phyloP scores from a whole-genome alignment of 345 rosid species.

The Gossypium longicalyx region DNA sequence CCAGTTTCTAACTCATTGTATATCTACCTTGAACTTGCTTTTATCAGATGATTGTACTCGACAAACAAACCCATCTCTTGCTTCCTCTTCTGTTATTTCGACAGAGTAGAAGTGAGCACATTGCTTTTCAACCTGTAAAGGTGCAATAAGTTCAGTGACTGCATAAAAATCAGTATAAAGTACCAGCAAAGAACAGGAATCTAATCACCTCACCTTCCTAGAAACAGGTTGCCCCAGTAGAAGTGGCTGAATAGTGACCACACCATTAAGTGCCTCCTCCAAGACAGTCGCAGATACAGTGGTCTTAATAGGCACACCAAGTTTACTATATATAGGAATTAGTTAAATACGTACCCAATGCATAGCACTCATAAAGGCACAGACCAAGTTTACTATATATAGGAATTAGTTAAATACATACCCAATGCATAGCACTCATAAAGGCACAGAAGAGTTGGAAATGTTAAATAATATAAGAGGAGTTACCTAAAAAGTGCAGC shows the following conservation, averaged over 20 bases:
- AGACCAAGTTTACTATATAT: constrained; percentile 73
- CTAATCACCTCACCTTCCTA: constrained; percentile 52
- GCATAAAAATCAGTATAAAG: constrained; percentile 11
- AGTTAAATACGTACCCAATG: constrained; percentile 6
- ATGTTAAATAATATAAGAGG: background rate
- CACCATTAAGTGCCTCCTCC: constrained; percentile 95
- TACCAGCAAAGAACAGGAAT: constrained; percentile 18
- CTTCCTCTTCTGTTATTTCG: constrained; percentile 84
- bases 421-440: background rate
- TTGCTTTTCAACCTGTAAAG: constrained; percentile 92
- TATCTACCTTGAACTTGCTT: constrained; percentile 94
- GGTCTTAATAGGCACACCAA: constrained; percentile 98
- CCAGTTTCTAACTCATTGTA: constrained; percentile 7
- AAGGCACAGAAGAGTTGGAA: background rate
- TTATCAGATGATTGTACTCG: constrained; percentile 88
- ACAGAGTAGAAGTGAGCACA: constrained; percentile 96
- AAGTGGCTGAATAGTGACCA: constrained; percentile 61
- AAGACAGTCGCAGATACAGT: constrained; percentile 87
- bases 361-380: background rate
- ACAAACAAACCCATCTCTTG: constrained; percentile 79
- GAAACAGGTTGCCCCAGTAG: constrained; percentile 56
- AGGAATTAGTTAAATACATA: constrained; percentile 1
- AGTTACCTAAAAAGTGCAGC: constrained; percentile 88
- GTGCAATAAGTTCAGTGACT: constrained; percentile 24
- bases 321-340: constrained; percentile 52